Conservation (phyloP, 768 basidiomycete species). For the Strobilomyces dryophilus region DNA sequence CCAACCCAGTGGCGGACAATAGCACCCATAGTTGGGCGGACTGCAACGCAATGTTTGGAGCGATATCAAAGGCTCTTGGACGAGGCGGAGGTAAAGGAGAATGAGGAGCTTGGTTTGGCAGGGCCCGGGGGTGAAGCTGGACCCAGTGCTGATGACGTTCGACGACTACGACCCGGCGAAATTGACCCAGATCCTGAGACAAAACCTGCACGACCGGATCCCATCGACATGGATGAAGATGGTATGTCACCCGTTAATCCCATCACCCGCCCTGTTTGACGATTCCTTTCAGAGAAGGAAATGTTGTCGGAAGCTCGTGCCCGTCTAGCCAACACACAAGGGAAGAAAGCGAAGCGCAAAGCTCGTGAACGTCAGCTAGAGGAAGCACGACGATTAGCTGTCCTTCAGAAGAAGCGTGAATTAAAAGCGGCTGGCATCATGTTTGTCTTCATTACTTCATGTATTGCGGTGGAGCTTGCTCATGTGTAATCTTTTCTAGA, state of each 20-base stretch:
- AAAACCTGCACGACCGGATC: conserved; percentile 96
- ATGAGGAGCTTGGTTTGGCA: conserved; percentile 87
- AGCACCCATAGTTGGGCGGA: conserved; percentile 96
- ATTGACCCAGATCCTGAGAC: conserved; percentile 99
- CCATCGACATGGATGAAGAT: conserved; percentile 99
- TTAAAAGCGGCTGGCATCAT: conserved; percentile 98
- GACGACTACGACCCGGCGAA: conserved; percentile 88
- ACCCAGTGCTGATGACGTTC: conserved; percentile 89
- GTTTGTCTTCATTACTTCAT: conserved; percentile 39
- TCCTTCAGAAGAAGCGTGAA: conserved; percentile 96
- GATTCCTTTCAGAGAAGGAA: conserved; percentile 75
- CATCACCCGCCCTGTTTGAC: background rate
- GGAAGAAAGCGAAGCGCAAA: conserved; percentile 99
- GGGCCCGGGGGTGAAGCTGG: conserved; percentile 77
- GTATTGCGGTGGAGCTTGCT: conserved; percentile 1
- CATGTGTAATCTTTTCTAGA: conserved; percentile 33
- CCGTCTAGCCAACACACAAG: conserved; percentile 96
- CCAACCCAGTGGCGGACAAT: conserved; percentile 99
- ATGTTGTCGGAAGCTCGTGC: conserved; percentile 99
- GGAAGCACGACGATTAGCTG: conserved; percentile 90
- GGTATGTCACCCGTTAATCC: conserved; percentile 45
- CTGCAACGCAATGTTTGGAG: conserved; percentile 96
- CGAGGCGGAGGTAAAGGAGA: conserved; percentile 95
- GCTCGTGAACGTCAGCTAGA: conserved; percentile 96
- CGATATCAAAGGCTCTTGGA: conserved; percentile 97